These are phyloP conservation scores for Hibiscus trionum DNA, from an alignment of 345 rosid species.

Conservation along the genomic window DNA sequence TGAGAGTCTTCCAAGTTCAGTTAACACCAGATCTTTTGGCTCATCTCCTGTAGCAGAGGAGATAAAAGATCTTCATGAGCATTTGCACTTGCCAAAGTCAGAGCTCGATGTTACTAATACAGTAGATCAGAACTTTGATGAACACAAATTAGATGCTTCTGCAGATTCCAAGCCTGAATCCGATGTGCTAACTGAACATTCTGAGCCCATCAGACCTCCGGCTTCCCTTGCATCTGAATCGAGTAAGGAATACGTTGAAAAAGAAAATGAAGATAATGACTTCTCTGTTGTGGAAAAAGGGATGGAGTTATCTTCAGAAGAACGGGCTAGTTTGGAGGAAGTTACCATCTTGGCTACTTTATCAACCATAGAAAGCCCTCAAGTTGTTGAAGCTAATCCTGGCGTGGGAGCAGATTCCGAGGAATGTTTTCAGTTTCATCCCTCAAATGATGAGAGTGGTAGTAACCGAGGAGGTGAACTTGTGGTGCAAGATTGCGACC, in stretches of 20 bases:
- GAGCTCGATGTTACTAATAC: conserved; percentile 32
- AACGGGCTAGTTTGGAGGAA: conserved; percentile 6
- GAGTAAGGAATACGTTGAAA: conserved; percentile 25
- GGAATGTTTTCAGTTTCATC: conserved; percentile 29
- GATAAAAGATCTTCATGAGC: conserved; percentile 75
- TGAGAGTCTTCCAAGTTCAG: conserved; percentile 43
- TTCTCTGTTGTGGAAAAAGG: conserved; percentile 35
- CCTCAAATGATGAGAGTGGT: conserved; percentile 14
- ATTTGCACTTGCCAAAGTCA: conserved; percentile 42
- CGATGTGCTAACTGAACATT: conserved; percentile 26
- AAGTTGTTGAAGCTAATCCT: conserved; percentile 25
- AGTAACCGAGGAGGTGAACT: conserved; percentile 15
- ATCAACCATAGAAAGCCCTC: conserved; percentile 23
- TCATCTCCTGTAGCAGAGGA: conserved; percentile 35
- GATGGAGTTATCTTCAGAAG: conserved; percentile 26
- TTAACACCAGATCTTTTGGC: conserved; percentile 22
- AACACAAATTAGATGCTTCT: conserved; percentile 38
- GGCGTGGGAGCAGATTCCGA: conserved; percentile 19
- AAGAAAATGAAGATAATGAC: conserved; percentile 32
- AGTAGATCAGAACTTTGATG: conserved; percentile 44
- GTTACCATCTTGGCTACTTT: neutral
- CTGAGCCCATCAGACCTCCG: conserved; percentile 26
- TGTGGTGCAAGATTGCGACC: conserved; percentile 18
- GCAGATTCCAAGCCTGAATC: conserved; percentile 33
- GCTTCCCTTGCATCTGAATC: conserved; percentile 19